Base-by-base conservation (phyloP, 2,329 filamentous ascomycete genomes). In the Curvularia lunata region DNA sequence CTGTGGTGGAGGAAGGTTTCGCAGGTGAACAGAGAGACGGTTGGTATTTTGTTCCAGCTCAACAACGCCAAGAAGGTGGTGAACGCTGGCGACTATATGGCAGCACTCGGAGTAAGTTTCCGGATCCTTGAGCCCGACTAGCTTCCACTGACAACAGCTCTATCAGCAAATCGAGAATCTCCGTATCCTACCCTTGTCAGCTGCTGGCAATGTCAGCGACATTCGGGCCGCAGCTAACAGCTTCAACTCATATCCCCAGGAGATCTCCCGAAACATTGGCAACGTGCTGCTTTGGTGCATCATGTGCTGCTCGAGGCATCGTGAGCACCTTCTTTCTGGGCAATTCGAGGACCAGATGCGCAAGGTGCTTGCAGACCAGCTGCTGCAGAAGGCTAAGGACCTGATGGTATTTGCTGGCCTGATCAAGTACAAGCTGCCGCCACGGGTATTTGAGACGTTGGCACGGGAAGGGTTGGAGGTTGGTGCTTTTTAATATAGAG, bases 221-320 rank as follows among this genome's bases (percentile, higher is more conserved):
- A 94, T 99, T 78, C 91, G 95, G 62, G 84, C 84, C 64, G 88
- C 88, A 59, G 92, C 94, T 1, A 87, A 91, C 68, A 89, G 88
- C 61, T 98, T 99, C 79, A 86, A 91, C 16, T 83, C 85, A 1
- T 84, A 96, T 40, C 86, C 92, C 4, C 87, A 91, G 65, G 86
- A 92, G 7, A 90, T 99, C 40, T 89, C 93, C 2, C 88, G 91
- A 74, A 96, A 95, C 71, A 88, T 97, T 68, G 94, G 94, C 18
- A 92, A 94, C 76, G 83, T 98, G 61, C 85, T 99, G 62, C 89
- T 97, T 80, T 98, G 95, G 95, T 92, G 92, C 48, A 91, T 99
- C 65, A 85, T 89, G 41, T 92, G 91, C 79, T 96, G 93, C 77
- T 88, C 89, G 48, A 85, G 88, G 55, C 89, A 97, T 77, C 86